Conservation (phyloP, 1,139 yeast genomes). For the Hansenula lynferdii region DNA sequence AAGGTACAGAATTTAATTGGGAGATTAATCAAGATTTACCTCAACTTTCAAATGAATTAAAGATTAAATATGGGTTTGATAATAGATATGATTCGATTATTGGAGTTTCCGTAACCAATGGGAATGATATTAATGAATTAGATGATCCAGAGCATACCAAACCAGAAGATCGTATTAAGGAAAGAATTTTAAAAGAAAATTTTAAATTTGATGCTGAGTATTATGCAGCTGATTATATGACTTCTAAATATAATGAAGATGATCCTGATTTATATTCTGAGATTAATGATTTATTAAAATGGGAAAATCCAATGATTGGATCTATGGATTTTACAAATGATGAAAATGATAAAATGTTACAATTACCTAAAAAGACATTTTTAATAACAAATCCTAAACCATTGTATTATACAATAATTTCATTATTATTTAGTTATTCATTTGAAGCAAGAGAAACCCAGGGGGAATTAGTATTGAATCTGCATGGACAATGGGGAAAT, state of each 20-base stretch:
- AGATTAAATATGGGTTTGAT: conserved; percentile 70
- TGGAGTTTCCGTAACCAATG: conserved; percentile 65
- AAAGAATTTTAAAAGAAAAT: conserved; percentile 65
- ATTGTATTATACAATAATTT: conserved; percentile 54
- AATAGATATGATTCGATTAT: conserved; percentile 56
- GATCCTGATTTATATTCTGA: conserved; percentile 48
- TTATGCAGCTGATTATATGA: conserved; percentile 80
- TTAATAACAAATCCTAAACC: conserved; percentile 48
- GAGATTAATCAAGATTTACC: conserved; percentile 57
- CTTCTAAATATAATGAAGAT: conserved; percentile 46
- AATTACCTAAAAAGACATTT: conserved; percentile 61
- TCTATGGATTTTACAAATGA: conserved; percentile 45
- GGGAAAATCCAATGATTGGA: conserved; percentile 47
- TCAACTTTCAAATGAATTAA: conserved; percentile 23
- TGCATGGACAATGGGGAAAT: conserved; percentile 89
- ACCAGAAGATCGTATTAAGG: conserved; percentile 53
- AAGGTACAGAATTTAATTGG: conserved; percentile 76
- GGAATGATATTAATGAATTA: conserved; percentile 88
- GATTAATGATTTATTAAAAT: conserved; percentile 47
- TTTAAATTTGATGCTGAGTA: conserved; percentile 84
- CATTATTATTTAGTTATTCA: conserved; percentile 65
- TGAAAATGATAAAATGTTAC: conserved; percentile 63
- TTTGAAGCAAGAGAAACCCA: conserved; percentile 72
- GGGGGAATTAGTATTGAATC: conserved; percentile 82
- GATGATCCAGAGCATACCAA: conserved; percentile 68